These are phyloP conservation scores for Fraxinus greggii DNA, from an alignment of 305 asterid species.

Conservation along the genomic window DNA sequence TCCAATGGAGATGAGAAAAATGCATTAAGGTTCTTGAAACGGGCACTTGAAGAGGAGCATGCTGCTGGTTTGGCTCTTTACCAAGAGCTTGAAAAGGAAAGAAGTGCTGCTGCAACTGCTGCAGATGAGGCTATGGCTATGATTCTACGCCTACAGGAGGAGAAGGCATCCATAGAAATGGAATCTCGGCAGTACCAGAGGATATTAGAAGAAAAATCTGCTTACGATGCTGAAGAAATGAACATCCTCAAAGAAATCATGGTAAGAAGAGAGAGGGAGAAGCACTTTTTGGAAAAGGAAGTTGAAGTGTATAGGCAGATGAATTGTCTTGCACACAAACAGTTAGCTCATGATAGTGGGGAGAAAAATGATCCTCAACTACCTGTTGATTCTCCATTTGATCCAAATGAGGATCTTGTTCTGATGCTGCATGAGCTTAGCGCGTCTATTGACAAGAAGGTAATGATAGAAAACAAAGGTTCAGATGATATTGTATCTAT, in stretches of 20 bases:
- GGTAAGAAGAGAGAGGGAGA: constrained; percentile 78
- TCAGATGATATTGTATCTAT: constrained; percentile 17
- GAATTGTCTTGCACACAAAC: constrained; percentile 38
- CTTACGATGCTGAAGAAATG: constrained; percentile 95
- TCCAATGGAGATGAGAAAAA: constrained; percentile 41
- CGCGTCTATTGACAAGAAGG: constrained; percentile 43
- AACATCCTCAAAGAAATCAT: constrained; percentile 77
- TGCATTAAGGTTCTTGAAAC: constrained; percentile 46
- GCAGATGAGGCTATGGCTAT: constrained; percentile 99
- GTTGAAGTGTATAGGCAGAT: constrained; percentile 64
- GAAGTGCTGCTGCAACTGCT: constrained; percentile 88
- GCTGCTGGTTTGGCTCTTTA: constrained; percentile 61
- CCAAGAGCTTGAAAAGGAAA: constrained; percentile 89
- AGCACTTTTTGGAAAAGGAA: constrained; percentile 70
- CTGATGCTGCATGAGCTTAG: constrained; percentile 37
- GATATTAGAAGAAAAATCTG: constrained; percentile 77
- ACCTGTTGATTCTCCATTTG: constrained; percentile 23
- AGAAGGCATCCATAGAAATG: constrained; percentile 82
- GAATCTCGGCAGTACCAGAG: constrained; percentile 91
- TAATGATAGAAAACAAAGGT: constrained; percentile 15
- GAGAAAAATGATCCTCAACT: constrained; percentile 21
- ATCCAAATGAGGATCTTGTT: constrained; percentile 47
- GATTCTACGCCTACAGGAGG: constrained; percentile 91
- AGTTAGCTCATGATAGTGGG: constrained; percentile 22
- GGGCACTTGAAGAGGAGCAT: constrained; percentile 58